These are phyloP conservation scores for Alternaria metachromatica DNA, from an alignment of 2,329 filamentous ascomycete genomes.

Conservation along the genomic window DNA sequence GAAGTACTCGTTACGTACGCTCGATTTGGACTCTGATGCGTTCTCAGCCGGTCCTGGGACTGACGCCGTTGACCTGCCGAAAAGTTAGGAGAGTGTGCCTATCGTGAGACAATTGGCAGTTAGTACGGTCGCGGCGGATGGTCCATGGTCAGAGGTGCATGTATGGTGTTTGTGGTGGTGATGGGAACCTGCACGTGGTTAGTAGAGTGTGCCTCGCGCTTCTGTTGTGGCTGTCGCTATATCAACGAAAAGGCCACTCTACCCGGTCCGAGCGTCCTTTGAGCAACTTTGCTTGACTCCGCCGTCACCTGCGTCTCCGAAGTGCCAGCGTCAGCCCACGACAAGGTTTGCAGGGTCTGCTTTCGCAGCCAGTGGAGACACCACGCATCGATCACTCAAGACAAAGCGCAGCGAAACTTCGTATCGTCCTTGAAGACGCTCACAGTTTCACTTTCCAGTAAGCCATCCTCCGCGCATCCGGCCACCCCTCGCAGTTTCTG, in stretches of 20 bases:
- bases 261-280: conserved; percentile 15
- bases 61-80: not conserved
- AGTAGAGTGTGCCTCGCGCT: conserved; percentile 2
- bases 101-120: not conserved
- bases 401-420: not conserved
- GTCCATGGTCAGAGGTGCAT: not conserved
- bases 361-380: not conserved
- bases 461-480: not conserved
- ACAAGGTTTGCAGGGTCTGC: not conserved
- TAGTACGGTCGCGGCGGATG: not conserved
- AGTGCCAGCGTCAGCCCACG: not conserved
- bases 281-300: conserved; percentile 1
- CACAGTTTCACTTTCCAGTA: not conserved
- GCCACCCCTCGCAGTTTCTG: not conserved
- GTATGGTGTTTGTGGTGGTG: not conserved
- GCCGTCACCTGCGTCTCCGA: not conserved
- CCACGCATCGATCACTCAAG: not conserved
- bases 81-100: not conserved
- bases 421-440: not conserved
- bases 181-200: conserved; percentile 1
- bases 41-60: not conserved
- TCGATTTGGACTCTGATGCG: not conserved
- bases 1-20: not conserved
- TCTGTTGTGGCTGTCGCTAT: not conserved
- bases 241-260: conserved; percentile 8